These are phyloP conservation scores for Boletus subcaerulescens DNA, from an alignment of 768 basidiomycete genomes.

Conservation along the genomic window DNA sequence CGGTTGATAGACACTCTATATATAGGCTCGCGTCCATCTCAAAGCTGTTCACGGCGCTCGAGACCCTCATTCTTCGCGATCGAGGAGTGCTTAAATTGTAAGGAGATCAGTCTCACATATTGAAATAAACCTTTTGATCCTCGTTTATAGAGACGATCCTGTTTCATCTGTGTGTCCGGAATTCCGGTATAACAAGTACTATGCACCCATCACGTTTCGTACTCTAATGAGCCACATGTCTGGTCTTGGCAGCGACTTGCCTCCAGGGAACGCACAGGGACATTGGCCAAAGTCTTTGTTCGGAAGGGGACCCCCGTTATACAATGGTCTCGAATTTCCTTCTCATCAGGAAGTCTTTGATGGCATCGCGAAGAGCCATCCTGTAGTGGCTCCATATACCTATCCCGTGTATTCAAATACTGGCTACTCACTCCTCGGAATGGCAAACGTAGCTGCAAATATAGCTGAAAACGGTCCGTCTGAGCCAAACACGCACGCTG, in stretches of 20 bases:
- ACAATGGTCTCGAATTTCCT: conserved; percentile 32
- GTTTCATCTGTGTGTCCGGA: conserved; percentile 33
- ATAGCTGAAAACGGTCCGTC: conserved; percentile 9
- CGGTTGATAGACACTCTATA: conserved; percentile 42
- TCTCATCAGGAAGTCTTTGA: conserved; percentile 33
- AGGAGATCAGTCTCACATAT: neutral
- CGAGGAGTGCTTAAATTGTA: conserved; percentile 40
- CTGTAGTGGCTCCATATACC: conserved; percentile 41
- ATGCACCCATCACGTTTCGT: conserved; percentile 37
- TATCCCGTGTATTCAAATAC: conserved; percentile 45
- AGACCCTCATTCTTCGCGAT: conserved; percentile 48
- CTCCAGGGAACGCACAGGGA: conserved; percentile 29
- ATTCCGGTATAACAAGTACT: conserved; percentile 19
- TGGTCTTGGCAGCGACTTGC: conserved; percentile 34
- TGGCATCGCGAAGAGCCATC: conserved; percentile 36
- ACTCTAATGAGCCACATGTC: conserved; percentile 42
- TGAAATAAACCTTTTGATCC: neutral
- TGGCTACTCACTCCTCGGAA: conserved; percentile 34
- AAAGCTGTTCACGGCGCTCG: conserved; percentile 49
- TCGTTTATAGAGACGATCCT: conserved; percentile 43
- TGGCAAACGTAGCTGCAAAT: conserved; percentile 36
- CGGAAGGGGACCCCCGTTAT: conserved; percentile 28
- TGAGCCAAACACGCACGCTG: conserved; percentile 36
- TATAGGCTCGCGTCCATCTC: conserved; percentile 53
- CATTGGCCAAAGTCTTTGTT: conserved; percentile 40